Conservation (phyloP, 176 grass and related monocot genomes). For the Pharus latifolius region DNA sequence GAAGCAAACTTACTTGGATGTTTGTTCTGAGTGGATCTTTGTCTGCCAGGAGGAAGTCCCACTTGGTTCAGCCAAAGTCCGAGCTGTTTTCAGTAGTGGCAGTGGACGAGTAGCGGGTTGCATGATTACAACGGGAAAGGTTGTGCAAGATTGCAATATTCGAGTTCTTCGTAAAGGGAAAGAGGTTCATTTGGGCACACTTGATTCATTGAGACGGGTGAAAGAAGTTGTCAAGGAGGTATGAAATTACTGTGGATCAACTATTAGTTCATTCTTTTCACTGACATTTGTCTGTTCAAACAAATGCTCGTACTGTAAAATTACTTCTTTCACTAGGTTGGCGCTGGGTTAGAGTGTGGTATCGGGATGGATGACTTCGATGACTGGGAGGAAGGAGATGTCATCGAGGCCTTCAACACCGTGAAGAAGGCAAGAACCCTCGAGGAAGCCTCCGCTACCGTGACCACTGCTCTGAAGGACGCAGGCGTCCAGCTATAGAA, state of each 20-base stretch:
- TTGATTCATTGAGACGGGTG: slow-evolving; percentile 81
- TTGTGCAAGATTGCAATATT: slow-evolving; percentile 64
- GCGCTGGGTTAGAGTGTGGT: slow-evolving; percentile 78
- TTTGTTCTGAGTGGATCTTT: slow-evolving; percentile 1
- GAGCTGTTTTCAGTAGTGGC: slow-evolving; percentile 89
- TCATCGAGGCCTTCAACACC: slow-evolving; percentile 68
- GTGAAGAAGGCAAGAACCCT: slow-evolving; percentile 85
- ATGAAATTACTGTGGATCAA: background rate
- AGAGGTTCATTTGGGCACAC: slow-evolving; percentile 51
- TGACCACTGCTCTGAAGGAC: slow-evolving; percentile 65
- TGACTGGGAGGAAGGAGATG: slow-evolving; percentile 71
- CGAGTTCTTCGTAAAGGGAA: slow-evolving; percentile 70
- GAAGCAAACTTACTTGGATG: background rate
- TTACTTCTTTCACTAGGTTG: slow-evolving; percentile 33
- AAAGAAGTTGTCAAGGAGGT: slow-evolving; percentile 99
- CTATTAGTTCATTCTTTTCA: background rate
- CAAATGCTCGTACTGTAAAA: background rate
- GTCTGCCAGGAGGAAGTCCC: slow-evolving; percentile 70
- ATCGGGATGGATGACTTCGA: slow-evolving; percentile 73
- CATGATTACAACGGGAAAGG: slow-evolving; percentile 80
- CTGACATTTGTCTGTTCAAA: background rate
- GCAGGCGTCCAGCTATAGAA: slow-evolving; percentile 55
- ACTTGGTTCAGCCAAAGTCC: slow-evolving; percentile 73
- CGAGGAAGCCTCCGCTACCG: slow-evolving; percentile 71
- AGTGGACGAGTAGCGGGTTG: slow-evolving; percentile 90